Base-by-base conservation (phyloP, 2,329 filamentous ascomycete genomes). In the Talaromyces funiculosus region DNA sequence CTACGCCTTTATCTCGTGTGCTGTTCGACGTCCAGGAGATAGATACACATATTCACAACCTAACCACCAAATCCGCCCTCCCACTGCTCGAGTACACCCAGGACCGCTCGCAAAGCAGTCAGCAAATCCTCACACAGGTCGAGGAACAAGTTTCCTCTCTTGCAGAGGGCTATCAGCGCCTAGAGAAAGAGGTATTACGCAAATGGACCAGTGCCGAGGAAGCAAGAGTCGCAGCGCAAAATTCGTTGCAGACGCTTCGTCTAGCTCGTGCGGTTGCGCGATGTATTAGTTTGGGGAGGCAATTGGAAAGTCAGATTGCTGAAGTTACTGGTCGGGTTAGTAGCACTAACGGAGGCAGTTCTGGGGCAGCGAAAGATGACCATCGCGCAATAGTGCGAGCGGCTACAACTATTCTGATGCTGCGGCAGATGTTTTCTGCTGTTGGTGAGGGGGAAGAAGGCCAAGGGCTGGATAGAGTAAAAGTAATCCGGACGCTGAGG, bases 11-110 rank as follows among this genome's bases (percentile, higher is more conserved):
- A 53, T 96, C 92, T 4, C 86, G 91, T 59, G 92, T 97, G 4
- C 86, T 97, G 6, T 99, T 99, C 76, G 94, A 99, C 75, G 88
- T 94, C 3, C 94, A 97, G 72, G 94, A 97, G 76, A 89, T 99
- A 66, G 93, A 97, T 76, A 96, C 92, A 0, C 92, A 96, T 72
- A 96, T 99, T 64, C 91, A 99, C 73, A 84, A 85, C 3, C 83
- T 97, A 42, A 95, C 93, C 5, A 94, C 92, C 2, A 87, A 89
- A 64, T 90, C 88, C 29, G 92, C 94, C 2, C 78, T 93, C 0
- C 90, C 92, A 0, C 81, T 99, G 29, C 83, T 99, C 20, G 80
- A 86, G 31, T 84, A 97, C 74, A 95, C 92, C 3, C 82, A 86
- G 62, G 79, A 84, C 45, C 90, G 94, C 73, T 89, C 86, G 14